Evolutionary conservation across 371 early-diverging fungal genomes (phyloP).

Genomic region (Blakeslea trispora): DNA sequence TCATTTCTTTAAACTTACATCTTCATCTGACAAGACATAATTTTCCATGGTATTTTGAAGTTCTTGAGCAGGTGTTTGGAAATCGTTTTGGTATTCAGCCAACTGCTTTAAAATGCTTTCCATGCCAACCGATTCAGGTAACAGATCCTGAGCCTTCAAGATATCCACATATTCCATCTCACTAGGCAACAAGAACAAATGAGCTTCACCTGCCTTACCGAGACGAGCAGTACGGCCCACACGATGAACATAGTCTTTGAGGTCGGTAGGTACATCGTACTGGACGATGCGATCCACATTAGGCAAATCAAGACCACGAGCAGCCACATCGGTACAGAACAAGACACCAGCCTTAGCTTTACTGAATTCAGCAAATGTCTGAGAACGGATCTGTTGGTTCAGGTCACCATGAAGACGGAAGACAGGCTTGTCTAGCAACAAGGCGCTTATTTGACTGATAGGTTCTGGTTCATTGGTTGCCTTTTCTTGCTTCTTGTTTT

Average conservation of each 20-base stretch:
- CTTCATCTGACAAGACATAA: slow-evolving; percentile 51
- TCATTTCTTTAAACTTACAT: too few species aligned
- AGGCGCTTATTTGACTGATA: slow-evolving; percentile 42
- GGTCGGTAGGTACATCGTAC: slow-evolving; percentile 95
- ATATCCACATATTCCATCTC: slow-evolving; percentile 84
- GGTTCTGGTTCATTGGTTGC: slow-evolving; percentile 8
- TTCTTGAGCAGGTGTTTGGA: slow-evolving; percentile 60
- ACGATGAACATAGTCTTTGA: slow-evolving; percentile 96
- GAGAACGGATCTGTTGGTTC: slow-evolving; percentile 75
- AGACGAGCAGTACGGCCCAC: slow-evolving; percentile 98
- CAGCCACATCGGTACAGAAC: slow-evolving; percentile 97
- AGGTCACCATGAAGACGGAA: slow-evolving; percentile 91
- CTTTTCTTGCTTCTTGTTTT: slow-evolving; percentile 26
- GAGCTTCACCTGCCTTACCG: slow-evolving; percentile 83
- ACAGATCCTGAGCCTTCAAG: slow-evolving; percentile 69
- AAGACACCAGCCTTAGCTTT: slow-evolving; percentile 69
- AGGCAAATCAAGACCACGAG: slow-evolving; percentile 97
- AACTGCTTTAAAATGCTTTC: slow-evolving; percentile 52
- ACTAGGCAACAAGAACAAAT: slow-evolving; percentile 84
- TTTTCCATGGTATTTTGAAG: slow-evolving; percentile 70
- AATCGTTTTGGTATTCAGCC: slow-evolving; percentile 43
- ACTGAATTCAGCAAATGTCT: slow-evolving; percentile 75
- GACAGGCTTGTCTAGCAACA: slow-evolving; percentile 63
- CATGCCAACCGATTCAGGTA: slow-evolving; percentile 52
- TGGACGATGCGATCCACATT: slow-evolving; percentile 93